Evolutionary conservation across 2,329 filamentous ascomycete species (phyloP), one percentile per base, ranked within the genome.

Genomic region (Hypomyces perniciosus): DNA sequence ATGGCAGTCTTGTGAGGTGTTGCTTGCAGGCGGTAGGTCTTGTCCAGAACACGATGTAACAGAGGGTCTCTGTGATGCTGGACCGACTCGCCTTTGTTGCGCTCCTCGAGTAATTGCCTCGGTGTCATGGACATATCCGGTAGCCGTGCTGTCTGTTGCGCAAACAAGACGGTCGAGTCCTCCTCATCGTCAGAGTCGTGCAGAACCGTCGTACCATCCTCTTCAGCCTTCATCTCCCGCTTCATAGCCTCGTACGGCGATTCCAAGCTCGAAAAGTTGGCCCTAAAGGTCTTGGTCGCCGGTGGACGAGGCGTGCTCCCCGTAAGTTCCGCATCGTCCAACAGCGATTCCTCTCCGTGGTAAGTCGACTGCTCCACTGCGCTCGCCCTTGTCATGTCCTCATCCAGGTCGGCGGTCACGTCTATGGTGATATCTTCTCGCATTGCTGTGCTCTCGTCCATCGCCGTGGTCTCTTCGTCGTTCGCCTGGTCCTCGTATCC

Each of bases 11-110:
- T 85, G 58, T 93, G 84, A 0, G 93, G 93, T 8, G 93, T 99
- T 5, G 92, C 90, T 68, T 95, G 89, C 27, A 99, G 78, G 31
- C 92, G 88, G 72, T 95, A 99, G 52, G 88, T 96, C 70, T 95
- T 96, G 74, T 97, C 91, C 5, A 95, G 81, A n/a, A 97, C 78
- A 52, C 87, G 88, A 67, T 97, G 92, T 38, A 99, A 78, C 7
- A 97, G 76, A 3, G 88, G 88, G 63, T 96, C 90, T 54, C 83
- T 80, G 61, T 74, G 61, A 26, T 62, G 60, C 46, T 67, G 65
- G 4, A 54, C 58, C 6, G 68, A 68, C 44, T 67, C 63, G 20
- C 75, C 63, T 54, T 64, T 54, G 47, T 57, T 65, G 31, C 57
- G 55, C 35, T 63, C 51, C 7, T 62, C 54, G 3, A 61, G 61